Base-by-base conservation (phyloP, 495 filamentous ascomycete genomes). In the Tuber calosporum region DNA sequence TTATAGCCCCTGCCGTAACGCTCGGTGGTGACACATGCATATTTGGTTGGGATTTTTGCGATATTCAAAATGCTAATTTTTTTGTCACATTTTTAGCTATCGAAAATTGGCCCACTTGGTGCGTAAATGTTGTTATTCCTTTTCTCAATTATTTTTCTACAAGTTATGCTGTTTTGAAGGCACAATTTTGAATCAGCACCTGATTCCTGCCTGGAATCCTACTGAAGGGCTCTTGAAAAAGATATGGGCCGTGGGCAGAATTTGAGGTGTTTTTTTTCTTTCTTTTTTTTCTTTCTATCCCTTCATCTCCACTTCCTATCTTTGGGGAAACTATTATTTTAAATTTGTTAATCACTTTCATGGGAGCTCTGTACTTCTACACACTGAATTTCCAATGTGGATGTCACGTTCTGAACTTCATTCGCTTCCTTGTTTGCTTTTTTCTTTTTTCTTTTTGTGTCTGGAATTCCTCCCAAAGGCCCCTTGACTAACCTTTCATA, bases 41-140 rank as follows among this genome's bases (percentile, higher is more conserved):
- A 7, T 62, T 34, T 62, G 26, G 34, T 17, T 17, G 53, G 53
- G 30, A 30, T 17, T 62, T 15, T 62, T n/a, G 30, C 9, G n/a
- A 15, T 26, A 15, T 58, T 58, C 26, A 15, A 19, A 42, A 71
- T 75, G 69, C 76, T 79, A 72, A 78, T 70, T 39, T 70, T 39
- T 40, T 11, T 70, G 42, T 69, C 66, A 45, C 58, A 69, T 70
- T n/a, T 30, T 36, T 69, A 89, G 89, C 87, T 34, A 85, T 91
- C 67, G 90, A 91, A 78, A 90, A 91, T 78, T 92, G 90, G 90
- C 90, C 90, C 45, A 86, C 90, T 74, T 90, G 88, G 85, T 85
- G 76, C 73, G 82, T 80, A 37, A 67, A 40, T 2, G 15, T 37
- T 69, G 45, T 68, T 71, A 38, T 40, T 67, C 66, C 58, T 69